Evolutionary conservation across 1,284 basidiomycete species (phyloP).

Genomic region (Ceratobasidium sp.): DNA sequence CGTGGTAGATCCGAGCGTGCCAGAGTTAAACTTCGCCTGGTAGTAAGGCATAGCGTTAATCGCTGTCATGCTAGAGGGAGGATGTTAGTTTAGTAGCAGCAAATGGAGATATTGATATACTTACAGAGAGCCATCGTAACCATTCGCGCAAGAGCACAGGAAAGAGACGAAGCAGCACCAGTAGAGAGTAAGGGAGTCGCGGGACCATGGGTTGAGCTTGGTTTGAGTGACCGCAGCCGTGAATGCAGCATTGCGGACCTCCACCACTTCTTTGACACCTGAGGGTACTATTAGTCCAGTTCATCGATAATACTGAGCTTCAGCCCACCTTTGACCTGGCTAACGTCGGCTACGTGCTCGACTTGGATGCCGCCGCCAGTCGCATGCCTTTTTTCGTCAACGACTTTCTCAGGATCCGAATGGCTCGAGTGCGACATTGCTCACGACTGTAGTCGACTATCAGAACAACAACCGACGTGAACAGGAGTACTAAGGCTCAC

Average conservation of each 20-base stretch:
- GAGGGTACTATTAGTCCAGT: not conserved
- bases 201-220: constrained; percentile 49
- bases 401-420: constrained; percentile 42
- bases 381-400: constrained; percentile 35
- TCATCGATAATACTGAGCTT: not conserved
- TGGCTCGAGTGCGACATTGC: constrained; percentile 34
- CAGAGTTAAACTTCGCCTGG: constrained; percentile 49
- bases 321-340: constrained; percentile 47
- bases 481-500: not conserved
- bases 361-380: constrained; percentile 31
- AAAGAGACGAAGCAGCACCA: constrained; percentile 50
- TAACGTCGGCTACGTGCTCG: constrained; percentile 42
- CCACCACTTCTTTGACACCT: constrained; percentile 28
- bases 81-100: not conserved
- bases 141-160: constrained; percentile 48
- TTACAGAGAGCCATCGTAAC: constrained; percentile 50
- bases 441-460: not conserved
- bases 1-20: constrained; percentile 49
- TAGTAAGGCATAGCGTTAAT: constrained; percentile 52
- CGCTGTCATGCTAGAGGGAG: constrained; percentile 45
- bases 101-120: not conserved
- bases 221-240: constrained; percentile 48
- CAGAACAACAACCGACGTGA: not conserved
- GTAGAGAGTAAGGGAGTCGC: constrained; percentile 49
- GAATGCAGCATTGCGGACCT: constrained; percentile 46